phyloP scores from a whole-genome alignment of 1,284 basidiomycete genomes.

The Pseudozyma thailandica region DNA sequence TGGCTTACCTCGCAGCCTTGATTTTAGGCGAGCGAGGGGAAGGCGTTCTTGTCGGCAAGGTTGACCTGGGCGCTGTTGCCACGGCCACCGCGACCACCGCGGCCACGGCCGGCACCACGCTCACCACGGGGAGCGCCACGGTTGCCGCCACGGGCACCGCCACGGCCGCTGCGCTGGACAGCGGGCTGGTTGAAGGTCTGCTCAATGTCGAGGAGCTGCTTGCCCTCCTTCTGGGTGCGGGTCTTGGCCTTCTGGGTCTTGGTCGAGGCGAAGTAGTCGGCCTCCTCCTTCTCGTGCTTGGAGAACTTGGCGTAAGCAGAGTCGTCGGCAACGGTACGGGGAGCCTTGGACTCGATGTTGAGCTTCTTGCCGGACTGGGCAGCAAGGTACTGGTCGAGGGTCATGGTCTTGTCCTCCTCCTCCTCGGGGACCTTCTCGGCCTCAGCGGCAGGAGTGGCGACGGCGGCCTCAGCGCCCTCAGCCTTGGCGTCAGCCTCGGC shows the following conservation, averaged over 20 bases:
- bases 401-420: slow-evolving; percentile 92
- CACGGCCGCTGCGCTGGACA: slow-evolving; percentile 51
- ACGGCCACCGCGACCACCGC: slow-evolving; percentile 72
- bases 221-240: slow-evolving; percentile 55
- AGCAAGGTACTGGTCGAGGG: slow-evolving; percentile 81
- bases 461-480: slow-evolving; percentile 61
- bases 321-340: slow-evolving; percentile 53
- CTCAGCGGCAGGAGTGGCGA: slow-evolving; percentile 55
- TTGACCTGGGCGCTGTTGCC: slow-evolving; percentile 75
- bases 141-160: slow-evolving; percentile 46
- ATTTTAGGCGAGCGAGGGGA: slow-evolving; percentile 64
- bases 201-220: slow-evolving; percentile 65
- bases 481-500: slow-evolving; percentile 70
- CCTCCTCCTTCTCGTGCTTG: slow-evolving; percentile 59
- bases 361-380: slow-evolving; percentile 73
- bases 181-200: slow-evolving; percentile 60
- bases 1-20: slow-evolving; percentile 17
- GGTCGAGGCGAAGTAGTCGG: slow-evolving; percentile 61
- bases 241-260: slow-evolving; percentile 50
- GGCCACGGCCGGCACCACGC: slow-evolving; percentile 46
- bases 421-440: slow-evolving; percentile 72
- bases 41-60: slow-evolving; percentile 65
- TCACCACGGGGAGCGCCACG: slow-evolving; percentile 55
- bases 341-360: slow-evolving; percentile 55
- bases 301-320: slow-evolving; percentile 57